Evolutionary conservation across 345 rosid genomes (phyloP), one percentile per base, ranked within the genome.

Genomic region (Aethionema arabicum): DNA sequence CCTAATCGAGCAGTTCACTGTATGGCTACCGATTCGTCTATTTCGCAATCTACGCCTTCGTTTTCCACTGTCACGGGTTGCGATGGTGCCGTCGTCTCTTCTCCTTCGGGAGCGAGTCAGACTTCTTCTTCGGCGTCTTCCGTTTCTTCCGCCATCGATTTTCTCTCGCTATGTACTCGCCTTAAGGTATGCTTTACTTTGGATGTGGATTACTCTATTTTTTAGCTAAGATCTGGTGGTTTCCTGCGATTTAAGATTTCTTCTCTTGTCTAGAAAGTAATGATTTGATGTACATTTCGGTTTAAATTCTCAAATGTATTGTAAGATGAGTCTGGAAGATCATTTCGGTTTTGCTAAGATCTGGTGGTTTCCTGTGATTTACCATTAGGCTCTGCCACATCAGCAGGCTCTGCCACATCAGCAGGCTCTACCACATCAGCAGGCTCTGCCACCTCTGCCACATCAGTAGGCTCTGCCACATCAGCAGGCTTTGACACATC

Each of bases 101-200:
- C 74, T 55, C 16, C 66, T 38, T 43, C 74, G 5, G 55, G 72
- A 3, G 44, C 59, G 12, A 58, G 14, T 45, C 65, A 58, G 69
- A 67, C 39, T 13, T 33, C 72, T 4, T 32, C 74, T 55, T 43
- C 76, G 35, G 40, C 79, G 32, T 69, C 79, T 0, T 50, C 90
- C 12, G 73, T 82, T 62, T 70, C 87, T 8, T 85, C 97, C 27
- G 95, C 85, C 5, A 74, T 92, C 21, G 98, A 92, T 69, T 89
- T 92, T 50, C 97, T 92, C 76, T 73, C 96, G n/a, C 84, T 89
- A 32, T 87, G 97, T 53, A 85, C 89, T 78, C 85, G 84, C 54
- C 97, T 92, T 61, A 92, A 92, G 87, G 98, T 88, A 47, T 31
- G 7, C 57, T 57, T 45, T 6, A 0, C 2, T 56, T 33, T 4